Base-by-base conservation (phyloP, 2,329 filamentous ascomycete genomes). In the Phialemoniopsis sp. region DNA sequence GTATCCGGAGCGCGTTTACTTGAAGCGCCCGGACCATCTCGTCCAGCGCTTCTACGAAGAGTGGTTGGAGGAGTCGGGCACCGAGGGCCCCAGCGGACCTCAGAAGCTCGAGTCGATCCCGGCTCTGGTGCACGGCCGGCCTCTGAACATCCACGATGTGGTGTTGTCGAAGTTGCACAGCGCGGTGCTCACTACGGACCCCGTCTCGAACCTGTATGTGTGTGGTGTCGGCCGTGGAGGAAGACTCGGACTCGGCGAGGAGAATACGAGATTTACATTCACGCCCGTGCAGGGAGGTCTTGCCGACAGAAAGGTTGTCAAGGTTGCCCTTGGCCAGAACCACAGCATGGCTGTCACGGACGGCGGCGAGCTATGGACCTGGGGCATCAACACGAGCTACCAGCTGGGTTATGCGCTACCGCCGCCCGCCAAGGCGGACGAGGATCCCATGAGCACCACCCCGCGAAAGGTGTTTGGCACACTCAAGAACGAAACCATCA, bases 221-320 rank as follows among this genome's bases (percentile, higher is more conserved):
- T 95, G 89, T 57, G 93, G 93, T 3, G 87, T 96, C 57, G 93
- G 93, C 1, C 85, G 88, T 32, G 89, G 90, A 40, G 93, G 93
- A 37, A 81, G 93, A 36, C 74, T 98, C 18, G 93, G 93, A 2
- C 81, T 89, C 3, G 91, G 91, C 2, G 87, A 95, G 52, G 90
- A 97, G 60, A 86, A 83, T 32, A 96, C 91, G 0, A 80, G 88
- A 32, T 97, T 95, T 57, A 83, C 78, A 36, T 96, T 94, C 53
- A 80, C 81, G 3, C 87, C 89, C 40, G 82, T 98, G 3, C 84
- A 90, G 55, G 81, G 81, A 2, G 86, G 86, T 2, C 67, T 96
- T 4, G 69, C 76, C 2, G 85, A 87, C 37, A 90, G 83, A 57
- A 87, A 81, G 50, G 74, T 96, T 5, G 67, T 76, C 3, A 78